phyloP scores from a whole-genome alignment of 2,329 filamentous ascomycete species.

The Ceratocystis smalleyi region DNA sequence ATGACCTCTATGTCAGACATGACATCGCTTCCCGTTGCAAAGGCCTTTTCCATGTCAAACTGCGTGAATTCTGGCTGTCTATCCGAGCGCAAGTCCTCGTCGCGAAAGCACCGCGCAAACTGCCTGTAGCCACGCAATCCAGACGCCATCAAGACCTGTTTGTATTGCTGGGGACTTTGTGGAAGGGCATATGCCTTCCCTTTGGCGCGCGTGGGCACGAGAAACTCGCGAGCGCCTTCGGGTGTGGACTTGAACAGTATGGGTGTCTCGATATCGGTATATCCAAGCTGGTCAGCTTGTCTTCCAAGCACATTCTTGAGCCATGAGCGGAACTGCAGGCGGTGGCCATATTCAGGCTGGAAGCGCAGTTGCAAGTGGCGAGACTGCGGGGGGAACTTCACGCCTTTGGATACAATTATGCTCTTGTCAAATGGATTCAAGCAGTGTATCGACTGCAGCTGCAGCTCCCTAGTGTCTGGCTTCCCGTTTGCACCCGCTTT shows the following conservation, averaged over 20 bases:
- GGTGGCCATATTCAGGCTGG: slow-evolving; percentile 46
- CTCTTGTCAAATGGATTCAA: slow-evolving; percentile 62
- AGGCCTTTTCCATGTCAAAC: slow-evolving; percentile 89
- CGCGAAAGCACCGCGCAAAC: slow-evolving; percentile 85
- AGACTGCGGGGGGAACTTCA: slow-evolving; percentile 56
- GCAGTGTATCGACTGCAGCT: slow-evolving; percentile 39
- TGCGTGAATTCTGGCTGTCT: slow-evolving; percentile 95
- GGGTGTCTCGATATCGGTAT: slow-evolving; percentile 77
- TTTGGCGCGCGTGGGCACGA: slow-evolving; percentile 68
- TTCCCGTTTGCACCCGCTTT: slow-evolving; percentile 20
- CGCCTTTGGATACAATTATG: slow-evolving; percentile 60
- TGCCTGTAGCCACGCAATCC: slow-evolving; percentile 76
- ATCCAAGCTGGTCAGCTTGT: slow-evolving; percentile 40
- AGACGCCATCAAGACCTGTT: slow-evolving; percentile 90
- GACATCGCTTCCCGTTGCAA: slow-evolving; percentile 55
- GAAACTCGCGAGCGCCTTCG: slow-evolving; percentile 84
- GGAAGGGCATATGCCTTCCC: slow-evolving; percentile 79
- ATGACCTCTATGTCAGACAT: slow-evolving; percentile 41
- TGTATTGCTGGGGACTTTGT: slow-evolving; percentile 96
- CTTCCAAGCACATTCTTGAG: slow-evolving; percentile 39
- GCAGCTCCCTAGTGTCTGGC: slow-evolving; percentile 18
- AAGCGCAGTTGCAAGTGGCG: slow-evolving; percentile 78
- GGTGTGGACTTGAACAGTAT: slow-evolving; percentile 94
- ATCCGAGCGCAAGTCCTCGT: slow-evolving; percentile 84
- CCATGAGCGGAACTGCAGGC: slow-evolving; percentile 54